Evolutionary conservation across 2,329 filamentous ascomycete species (phyloP).

Genomic region (Exophiala aquamarina): DNA sequence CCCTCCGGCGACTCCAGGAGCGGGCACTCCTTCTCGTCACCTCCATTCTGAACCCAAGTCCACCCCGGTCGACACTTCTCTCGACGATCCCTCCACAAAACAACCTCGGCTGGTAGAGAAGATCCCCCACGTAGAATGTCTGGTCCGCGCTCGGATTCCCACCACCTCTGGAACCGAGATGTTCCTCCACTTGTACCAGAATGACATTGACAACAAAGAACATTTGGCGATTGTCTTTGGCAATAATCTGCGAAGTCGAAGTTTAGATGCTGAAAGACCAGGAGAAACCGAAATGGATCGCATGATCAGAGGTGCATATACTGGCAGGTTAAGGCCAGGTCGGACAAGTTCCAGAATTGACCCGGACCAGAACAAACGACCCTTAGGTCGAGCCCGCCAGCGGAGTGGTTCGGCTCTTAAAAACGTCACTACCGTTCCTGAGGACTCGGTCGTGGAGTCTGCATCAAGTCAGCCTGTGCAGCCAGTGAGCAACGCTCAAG

Average conservation of each 20-base stretch:
- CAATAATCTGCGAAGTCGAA: slow-evolving; percentile 71
- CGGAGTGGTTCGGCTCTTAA: slow-evolving; percentile 29
- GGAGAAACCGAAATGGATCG: slow-evolving; percentile 58
- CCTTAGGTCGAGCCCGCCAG: slow-evolving; percentile 1
- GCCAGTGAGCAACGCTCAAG: slow-evolving; percentile 4
- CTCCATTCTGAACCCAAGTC: slow-evolving; percentile 40
- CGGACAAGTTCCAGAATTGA: slow-evolving; percentile 72
- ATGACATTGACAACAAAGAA: slow-evolving; percentile 91
- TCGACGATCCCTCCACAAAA: slow-evolving; percentile 45
- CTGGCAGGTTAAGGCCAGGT: slow-evolving; percentile 81
- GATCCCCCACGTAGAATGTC: slow-evolving; percentile 84
- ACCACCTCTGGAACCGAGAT: slow-evolving; percentile 91
- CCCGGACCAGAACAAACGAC: slow-evolving; percentile 16
- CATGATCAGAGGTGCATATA: slow-evolving; percentile 93
- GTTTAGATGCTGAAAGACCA: slow-evolving; percentile 49
- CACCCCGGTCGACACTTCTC: slow-evolving; percentile 42
- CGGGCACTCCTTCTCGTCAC: slow-evolving; percentile 33
- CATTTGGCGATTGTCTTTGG: slow-evolving; percentile 97
- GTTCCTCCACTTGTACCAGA: slow-evolving; percentile 93
- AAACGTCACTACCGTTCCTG: slow-evolving; percentile 26
- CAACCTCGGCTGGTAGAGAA: slow-evolving; percentile 70
- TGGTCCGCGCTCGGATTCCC: slow-evolving; percentile 91
- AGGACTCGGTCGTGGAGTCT: slow-evolving; percentile 16
- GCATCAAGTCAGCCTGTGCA: slow-evolving; percentile 10
- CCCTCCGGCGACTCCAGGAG: slow-evolving; percentile 41